Base-by-base conservation (phyloP, 768 basidiomycete species). In the Termitomyces sp. region DNA sequence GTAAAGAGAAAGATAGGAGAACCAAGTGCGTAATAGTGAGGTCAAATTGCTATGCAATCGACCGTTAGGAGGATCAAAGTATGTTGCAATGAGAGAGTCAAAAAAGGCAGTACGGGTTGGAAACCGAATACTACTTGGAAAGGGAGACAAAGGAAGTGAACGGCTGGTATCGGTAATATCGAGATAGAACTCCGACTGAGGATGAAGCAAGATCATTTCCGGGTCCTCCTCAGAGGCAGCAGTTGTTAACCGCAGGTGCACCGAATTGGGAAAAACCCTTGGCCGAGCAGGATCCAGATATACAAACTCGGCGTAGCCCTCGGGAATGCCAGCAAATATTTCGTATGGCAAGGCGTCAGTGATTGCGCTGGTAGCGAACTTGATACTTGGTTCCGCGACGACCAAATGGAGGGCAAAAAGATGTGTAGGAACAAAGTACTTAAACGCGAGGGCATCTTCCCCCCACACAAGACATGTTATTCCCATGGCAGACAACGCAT, bases 121-220 rank as follows among this genome's bases (percentile, higher is more conserved):
- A 45, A 65, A 63, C 7, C 49, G 61, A 24, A 67, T 61, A 40
- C 35, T 60, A 0, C 32, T 33, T 13, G 65, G 66, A 53, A 62
- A 63, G 12, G 61, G 59, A 4, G 58, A 45, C 36, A 65, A 61
- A 4, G 61, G 39, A 49, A 63, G 35, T 8, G 67, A 68, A 35
- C 49, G 65, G 33, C 42, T 57, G 33, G 62, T 18, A 18, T 70
- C 65, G 0, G 50, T 18, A 39, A 67, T 45, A 28, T 60, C 56
- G 35, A 68, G 40, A 45, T 62, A 48, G 28, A 63, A 66, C 7
- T 61, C 35, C 5, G 58, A 62, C 16, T 64, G 53, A 40, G 62
- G 63, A 48, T 69, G 66, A 35, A 67, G 46, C 12, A 57, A 32
- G 7, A 66, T 66, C 2, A 54, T 57, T 6, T 54, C 22, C 7